Evolutionary conservation across 1,139 yeast genomes (phyloP).

Genomic region (Yamadazyma blattariae): DNA sequence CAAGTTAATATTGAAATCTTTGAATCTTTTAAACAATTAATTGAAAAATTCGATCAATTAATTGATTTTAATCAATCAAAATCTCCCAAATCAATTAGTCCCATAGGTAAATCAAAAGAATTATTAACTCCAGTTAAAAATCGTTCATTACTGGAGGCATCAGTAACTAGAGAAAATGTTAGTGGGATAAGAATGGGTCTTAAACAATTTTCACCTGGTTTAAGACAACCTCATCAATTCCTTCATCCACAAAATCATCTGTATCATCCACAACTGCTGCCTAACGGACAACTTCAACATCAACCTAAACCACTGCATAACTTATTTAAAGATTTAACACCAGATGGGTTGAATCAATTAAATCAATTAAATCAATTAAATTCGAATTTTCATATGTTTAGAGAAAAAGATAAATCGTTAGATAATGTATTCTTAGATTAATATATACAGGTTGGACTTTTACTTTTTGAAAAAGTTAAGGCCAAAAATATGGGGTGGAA

Average conservation of each 20-base stretch:
- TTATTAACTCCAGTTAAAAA: neutral
- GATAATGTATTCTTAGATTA: slow-evolving; percentile 7
- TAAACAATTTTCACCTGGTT: slow-evolving; percentile 2
- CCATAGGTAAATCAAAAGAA: neutral
- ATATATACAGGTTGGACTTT: slow-evolving; percentile 15
- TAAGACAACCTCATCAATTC: neutral
- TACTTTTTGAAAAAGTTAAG: too few relatives aligned
- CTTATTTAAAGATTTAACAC: neutral
- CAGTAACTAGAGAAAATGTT: slow-evolving; percentile 12
- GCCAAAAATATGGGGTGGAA: too few relatives aligned
- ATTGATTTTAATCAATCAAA: too few relatives aligned
- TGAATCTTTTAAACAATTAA: slow-evolving; percentile 2
- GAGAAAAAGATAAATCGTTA: slow-evolving; percentile 1
- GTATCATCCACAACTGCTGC: neutral
- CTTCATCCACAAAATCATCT: neutral
- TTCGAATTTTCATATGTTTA: neutral
- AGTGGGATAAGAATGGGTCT: slow-evolving; percentile 8
- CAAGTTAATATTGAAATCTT: slow-evolving; percentile 1
- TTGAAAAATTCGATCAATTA: slow-evolving; percentile 3
- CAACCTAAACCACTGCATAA: too few relatives aligned
- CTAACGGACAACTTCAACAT: too few relatives aligned
- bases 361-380: neutral
- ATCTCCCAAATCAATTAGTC: neutral
- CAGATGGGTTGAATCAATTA: too few relatives aligned
- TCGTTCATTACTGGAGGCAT: slow-evolving; percentile 7